Evolutionary conservation across 306 rosid species (phyloP), one percentile per base, ranked within the genome.

Genomic region (Dalbergia oliveri): DNA sequence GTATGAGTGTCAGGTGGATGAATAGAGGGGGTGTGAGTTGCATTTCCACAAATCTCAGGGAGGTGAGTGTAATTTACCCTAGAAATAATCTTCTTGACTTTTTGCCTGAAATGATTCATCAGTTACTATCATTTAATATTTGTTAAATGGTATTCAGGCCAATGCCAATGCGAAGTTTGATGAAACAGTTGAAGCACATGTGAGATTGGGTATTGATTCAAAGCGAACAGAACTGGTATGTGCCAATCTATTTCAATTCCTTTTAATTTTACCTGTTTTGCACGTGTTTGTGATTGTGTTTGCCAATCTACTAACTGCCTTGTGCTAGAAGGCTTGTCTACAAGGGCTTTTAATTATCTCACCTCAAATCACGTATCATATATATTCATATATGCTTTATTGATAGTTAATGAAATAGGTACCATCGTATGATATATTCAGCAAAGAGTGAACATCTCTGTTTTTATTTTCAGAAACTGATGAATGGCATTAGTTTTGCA

Each of bases 181-280:
- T 53, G 99, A 95, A 88, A 93, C 94, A 80, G 87, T 95, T 79
- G 99, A 95, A 90, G 98, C 92, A 44, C 99, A 95, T 77, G 85
- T 91, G 31, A 87, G 87, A 83, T 74, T 95, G 96, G 97, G 96
- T 43, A 88, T 93, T 63, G 95, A 91, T 69, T 87, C 97, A 21
- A 90, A 94, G 94, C 88, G 94, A 83, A 90, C 93, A 39, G 91
- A 88, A 56, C 66, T 81, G 97, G 99, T 95, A 88, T 72, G 15
- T 62, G 74, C 54, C 19, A 49, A 31, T 57, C 21, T 61, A 59
- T 61, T 60, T 63, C 34, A 23, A 6, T 0, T n/a, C 14, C 57
- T 33, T 21, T 2, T 31, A 16, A 9, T 44, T 72, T 75, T 19
- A 14, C 58, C 15, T 45, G 16, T 68, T 21, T 37, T 68, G 61